These are phyloP conservation scores for Dalbergia oliveri DNA, from an alignment of 306 rosid species.

Conservation along the genomic window DNA sequence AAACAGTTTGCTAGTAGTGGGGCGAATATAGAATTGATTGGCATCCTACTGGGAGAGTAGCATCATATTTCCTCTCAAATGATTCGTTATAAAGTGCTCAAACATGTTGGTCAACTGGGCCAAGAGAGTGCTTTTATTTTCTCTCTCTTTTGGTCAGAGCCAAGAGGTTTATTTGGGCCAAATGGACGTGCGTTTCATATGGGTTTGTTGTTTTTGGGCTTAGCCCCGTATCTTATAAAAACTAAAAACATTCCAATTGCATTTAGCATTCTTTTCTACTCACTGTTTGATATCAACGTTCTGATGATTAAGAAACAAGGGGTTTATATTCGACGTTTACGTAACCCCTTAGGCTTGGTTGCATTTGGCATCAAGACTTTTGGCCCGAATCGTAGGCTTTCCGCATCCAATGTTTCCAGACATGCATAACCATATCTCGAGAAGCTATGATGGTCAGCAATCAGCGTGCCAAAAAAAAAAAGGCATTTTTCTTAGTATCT, in stretches of 20 bases:
- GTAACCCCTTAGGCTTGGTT: too few species aligned
- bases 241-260: neutral
- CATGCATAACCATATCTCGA: too few species aligned
- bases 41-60: conserved; percentile 25
- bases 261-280: neutral
- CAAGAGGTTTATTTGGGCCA: neutral
- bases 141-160: neutral
- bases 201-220: neutral
- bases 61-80: conserved; percentile 17
- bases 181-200: too few species aligned
- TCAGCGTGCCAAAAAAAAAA: neutral
- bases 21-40: conserved; percentile 52
- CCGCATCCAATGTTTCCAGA: neutral
- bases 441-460: neutral
- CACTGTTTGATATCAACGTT: neutral
- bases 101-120: neutral
- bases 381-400: neutral
- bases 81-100: conserved; percentile 3
- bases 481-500: neutral
- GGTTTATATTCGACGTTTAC: too few species aligned
- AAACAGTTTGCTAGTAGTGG: conserved; percentile 53
- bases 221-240: neutral
- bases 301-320: neutral
- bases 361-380: neutral
- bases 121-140: neutral